Evolutionary conservation across 805 yeast genomes (phyloP), one percentile per base, ranked within the genome.

Genomic region (Cyberlindnera nakhonratchasimensis): DNA sequence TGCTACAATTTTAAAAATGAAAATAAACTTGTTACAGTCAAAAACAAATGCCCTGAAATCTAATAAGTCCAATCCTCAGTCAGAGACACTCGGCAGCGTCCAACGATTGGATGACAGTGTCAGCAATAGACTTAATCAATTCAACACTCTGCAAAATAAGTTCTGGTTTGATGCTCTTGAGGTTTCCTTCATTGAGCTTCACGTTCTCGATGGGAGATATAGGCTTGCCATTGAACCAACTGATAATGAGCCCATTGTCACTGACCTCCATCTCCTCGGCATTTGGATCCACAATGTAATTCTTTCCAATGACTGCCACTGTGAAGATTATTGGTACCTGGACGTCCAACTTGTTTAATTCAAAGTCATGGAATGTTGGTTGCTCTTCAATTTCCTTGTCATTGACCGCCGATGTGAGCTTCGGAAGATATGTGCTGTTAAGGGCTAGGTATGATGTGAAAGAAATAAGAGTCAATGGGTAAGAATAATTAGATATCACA

Each of bases 361-460:
- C 73, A 52, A 88, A 96, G 55, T 90, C 97, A 30, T 90, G 80
- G 55, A 91, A 90, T 0, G 87, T 83, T 1, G 97, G 97, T 48
- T 86, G 82, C 61, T 90, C 96, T 58, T 84, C 96, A 17, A 87
- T 77, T 45, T 58, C 65, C 36, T 60, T 54, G 51, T 79, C 84
- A 55, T 86, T 80, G 24, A 79, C 79, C 24, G 80, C 77, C 13
- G 95, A 84, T 2, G 78, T 68, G 40, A 88, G 65, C 34, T 79
- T 69, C 6, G 97, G 97, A 39, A 90, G 68, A 44, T 71, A 72
- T 2, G 97, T 83, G 14, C 89, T 77, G 49, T 79, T 80, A 52
- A 91, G 70, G 1, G 98, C 96, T 47, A 88, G 71, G 61, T 84
- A 90, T 2, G 80, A 71, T 3, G 95, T 84, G 62, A 90, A 73